Evolutionary conservation across 164 flowering plant species (phyloP).

Genomic region (Vitis cinerea): DNA sequence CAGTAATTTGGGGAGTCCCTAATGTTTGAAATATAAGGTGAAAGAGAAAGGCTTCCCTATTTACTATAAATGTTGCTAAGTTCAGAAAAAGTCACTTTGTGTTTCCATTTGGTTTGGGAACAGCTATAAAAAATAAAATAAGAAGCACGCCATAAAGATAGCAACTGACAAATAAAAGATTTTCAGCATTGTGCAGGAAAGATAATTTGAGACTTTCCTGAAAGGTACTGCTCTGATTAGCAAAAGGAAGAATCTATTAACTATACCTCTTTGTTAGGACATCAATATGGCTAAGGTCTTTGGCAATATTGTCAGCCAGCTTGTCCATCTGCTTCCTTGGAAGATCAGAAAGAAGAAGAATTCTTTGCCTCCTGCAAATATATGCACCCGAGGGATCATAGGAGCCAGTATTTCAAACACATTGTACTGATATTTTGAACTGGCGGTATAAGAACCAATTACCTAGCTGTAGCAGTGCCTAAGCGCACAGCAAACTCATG

Average conservation of each 20-base stretch:
- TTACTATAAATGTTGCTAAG: background rate
- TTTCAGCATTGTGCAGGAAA: too few relatives aligned
- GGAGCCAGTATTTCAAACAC: slow-evolving; percentile 9
- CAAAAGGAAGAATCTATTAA: background rate
- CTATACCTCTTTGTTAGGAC: slow-evolving; percentile 82
- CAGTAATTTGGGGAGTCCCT: background rate
- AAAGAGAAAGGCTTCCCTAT: background rate
- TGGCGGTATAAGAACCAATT: slow-evolving; percentile 18
- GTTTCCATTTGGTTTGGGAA: background rate
- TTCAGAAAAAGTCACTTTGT: background rate
- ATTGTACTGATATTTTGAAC: background rate
- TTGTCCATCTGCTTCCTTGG: slow-evolving; percentile 96
- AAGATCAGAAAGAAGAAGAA: slow-evolving; percentile 91
- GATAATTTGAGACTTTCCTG: background rate
- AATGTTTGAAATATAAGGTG: background rate
- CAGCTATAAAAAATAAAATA: background rate
- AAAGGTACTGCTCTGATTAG: background rate
- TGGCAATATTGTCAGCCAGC: slow-evolving; percentile 69
- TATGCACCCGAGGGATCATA: slow-evolving; percentile 8
- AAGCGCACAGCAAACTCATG: slow-evolving; percentile 89
- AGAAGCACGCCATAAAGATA: background rate
- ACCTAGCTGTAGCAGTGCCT: slow-evolving; percentile 97
- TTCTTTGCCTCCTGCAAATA: slow-evolving; percentile 78
- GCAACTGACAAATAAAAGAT: background rate
- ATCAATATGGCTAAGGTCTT: slow-evolving; percentile 90